Percentiles rank a stretch among this genome's conserved stretches.
phyloP scores from a whole-genome alignment of 305 asterid species.

The Fraxinus sp. region DNA sequence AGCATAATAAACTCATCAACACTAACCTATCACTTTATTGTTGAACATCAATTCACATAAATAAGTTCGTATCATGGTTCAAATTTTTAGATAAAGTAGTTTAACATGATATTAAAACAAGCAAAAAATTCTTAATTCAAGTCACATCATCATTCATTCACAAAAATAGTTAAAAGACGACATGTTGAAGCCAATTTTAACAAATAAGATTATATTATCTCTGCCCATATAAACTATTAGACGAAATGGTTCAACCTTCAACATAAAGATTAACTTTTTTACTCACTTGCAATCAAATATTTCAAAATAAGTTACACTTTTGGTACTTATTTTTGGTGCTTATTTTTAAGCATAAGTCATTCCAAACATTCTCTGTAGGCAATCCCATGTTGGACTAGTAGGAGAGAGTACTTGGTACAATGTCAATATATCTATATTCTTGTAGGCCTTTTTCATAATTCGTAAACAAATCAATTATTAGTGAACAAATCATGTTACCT shows the following conservation, averaged over 20 bases:
- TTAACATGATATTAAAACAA: background rate
- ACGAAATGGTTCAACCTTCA: background rate
- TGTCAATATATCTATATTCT: constrained; percentile 18
- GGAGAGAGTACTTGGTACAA: constrained; percentile 14
- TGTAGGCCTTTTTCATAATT: constrained; percentile 31
- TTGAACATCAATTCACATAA: background rate
- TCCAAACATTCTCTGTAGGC: background rate
- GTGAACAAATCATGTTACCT: constrained; percentile 54
- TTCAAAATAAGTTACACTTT: background rate
- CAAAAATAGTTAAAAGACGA: background rate
- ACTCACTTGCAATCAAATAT: background rate
- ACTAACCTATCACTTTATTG: background rate
- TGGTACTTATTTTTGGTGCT: too few relatives aligned
- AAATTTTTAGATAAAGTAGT: background rate
- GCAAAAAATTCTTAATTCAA: background rate
- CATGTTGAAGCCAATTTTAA: too few relatives aligned
- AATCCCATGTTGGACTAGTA: constrained; percentile 26
- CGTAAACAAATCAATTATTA: constrained; percentile 8
- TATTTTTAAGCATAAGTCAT: too few relatives aligned
- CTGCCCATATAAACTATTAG: too few relatives aligned
- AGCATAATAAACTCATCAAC: background rate
- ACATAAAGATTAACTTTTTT: too few relatives aligned
- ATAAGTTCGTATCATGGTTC: background rate
- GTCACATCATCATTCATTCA: background rate
- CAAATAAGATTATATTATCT: too few relatives aligned